A percentile compares a stretch with the other conserved stretches of the same genome.
Evolutionary conservation across 2,329 filamentous ascomycete species (phyloP).

Genomic region (Verticillium zaregamsianum): DNA sequence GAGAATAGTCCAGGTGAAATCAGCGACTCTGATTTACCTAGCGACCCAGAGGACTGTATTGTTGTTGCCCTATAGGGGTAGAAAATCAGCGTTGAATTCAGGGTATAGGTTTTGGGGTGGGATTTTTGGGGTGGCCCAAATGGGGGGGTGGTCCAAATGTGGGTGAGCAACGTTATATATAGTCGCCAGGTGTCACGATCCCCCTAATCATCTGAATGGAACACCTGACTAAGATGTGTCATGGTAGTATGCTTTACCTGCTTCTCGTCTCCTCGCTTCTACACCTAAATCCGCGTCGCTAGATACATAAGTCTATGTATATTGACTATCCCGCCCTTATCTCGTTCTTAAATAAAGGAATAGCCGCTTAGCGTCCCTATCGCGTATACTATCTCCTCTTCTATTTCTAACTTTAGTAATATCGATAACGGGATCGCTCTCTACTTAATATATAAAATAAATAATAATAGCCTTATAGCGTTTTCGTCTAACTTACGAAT

Average conservation of each 20-base stretch:
- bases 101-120: background rate
- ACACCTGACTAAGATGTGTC: conserved; percentile 1
- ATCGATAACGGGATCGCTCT: conserved; percentile 32
- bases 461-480: conserved; percentile 31
- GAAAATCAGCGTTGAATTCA: background rate
- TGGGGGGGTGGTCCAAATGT: background rate
- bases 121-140: conserved; percentile 18
- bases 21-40: background rate
- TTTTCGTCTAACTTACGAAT: conserved; percentile 20
- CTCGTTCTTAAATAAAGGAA: conserved; percentile 23
- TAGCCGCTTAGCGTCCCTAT: conserved; percentile 27
- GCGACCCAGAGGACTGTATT: background rate
- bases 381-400: conserved; percentile 4
- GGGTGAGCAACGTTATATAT: background rate
- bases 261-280: conserved; percentile 1
- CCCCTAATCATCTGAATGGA: conserved; percentile 2
- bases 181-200: conserved; percentile 1
- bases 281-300: conserved; percentile 23
- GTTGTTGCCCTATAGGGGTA: background rate
- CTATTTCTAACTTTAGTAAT: conserved; percentile 13
- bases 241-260: background rate
- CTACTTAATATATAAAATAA: conserved; percentile 34
- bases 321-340: conserved; percentile 21
- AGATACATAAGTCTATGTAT: conserved; percentile 33
- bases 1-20: too few species aligned